Evolutionary conservation across 2,329 filamentous ascomycete genomes (phyloP).

Genomic region (Biscogniauxia mediterranea): DNA sequence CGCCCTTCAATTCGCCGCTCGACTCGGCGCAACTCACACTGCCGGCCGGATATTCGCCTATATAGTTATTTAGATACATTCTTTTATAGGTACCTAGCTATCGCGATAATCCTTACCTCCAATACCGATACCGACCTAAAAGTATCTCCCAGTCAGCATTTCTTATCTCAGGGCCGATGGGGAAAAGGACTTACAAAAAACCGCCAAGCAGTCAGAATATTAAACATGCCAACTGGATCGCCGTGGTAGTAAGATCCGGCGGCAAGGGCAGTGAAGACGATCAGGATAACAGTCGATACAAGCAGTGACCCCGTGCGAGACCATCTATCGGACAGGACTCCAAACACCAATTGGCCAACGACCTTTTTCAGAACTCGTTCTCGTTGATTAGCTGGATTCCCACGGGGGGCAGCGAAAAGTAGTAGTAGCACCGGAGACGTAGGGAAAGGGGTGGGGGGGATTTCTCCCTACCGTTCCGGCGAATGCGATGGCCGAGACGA

Average conservation of each 20-base stretch:
- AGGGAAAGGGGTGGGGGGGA: background rate
- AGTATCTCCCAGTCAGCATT: background rate
- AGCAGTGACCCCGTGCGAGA: slow-evolving; percentile 81
- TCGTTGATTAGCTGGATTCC: background rate
- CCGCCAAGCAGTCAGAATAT: slow-evolving; percentile 76
- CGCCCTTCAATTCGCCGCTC: slow-evolving; percentile 75
- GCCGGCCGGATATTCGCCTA: slow-evolving; percentile 75
- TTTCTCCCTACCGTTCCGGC: slow-evolving; percentile 59
- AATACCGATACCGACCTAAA: slow-evolving; percentile 69
- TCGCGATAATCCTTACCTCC: slow-evolving; percentile 51
- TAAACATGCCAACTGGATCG: slow-evolving; percentile 68
- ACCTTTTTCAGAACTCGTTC: slow-evolving; percentile 42
- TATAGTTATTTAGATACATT: slow-evolving; percentile 11
- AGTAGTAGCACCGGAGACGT: background rate
- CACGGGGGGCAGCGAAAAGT: no score
- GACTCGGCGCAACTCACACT: slow-evolving; percentile 82
- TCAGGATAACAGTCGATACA: slow-evolving; percentile 76
- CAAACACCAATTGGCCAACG: slow-evolving; percentile 77
- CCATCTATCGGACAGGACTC: slow-evolving; percentile 78
- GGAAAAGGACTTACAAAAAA: slow-evolving; percentile 62
- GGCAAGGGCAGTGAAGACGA: slow-evolving; percentile 78
- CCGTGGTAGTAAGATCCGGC: slow-evolving; percentile 76
- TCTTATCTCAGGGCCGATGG: slow-evolving; percentile 3
- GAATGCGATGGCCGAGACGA: slow-evolving; percentile 81
- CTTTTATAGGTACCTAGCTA: background rate